A percentile compares a stretch with the other conserved stretches of the same genome.
These are phyloP conservation scores for Nitzschia sp. DNA, from an alignment of 108 stramenopile species.

Conservation along the genomic window DNA sequence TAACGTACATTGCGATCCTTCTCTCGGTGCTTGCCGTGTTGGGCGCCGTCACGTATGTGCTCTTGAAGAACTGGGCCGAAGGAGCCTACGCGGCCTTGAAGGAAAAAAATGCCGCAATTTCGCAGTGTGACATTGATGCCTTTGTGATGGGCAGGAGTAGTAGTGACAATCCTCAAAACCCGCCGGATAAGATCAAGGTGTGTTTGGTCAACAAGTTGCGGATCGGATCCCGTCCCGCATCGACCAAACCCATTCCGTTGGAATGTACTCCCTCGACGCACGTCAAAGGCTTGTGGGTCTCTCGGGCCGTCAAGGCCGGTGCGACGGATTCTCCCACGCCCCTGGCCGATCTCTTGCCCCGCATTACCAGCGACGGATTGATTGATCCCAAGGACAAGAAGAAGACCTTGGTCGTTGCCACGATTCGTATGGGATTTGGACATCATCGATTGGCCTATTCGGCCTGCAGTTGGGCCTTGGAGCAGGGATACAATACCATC, in stretches of 20 bases:
- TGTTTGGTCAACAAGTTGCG: slow-evolving; percentile 36
- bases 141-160: neutral
- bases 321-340: slow-evolving; percentile 4
- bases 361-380: slow-evolving; percentile 1
- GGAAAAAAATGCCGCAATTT: neutral
- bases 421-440: slow-evolving; percentile 95
- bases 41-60: neutral
- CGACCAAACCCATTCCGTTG: slow-evolving; percentile 30
- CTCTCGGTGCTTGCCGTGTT: neutral
- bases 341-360: slow-evolving; percentile 16
- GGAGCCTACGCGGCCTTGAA: neutral
- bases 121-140: neutral
- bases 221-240: slow-evolving; percentile 30
- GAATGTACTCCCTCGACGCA: slow-evolving; percentile 34
- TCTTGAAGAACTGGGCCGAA: neutral
- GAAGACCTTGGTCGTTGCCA: slow-evolving; percentile 80
- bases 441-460: slow-evolving; percentile 94
- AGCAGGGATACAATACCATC: slow-evolving; percentile 44
- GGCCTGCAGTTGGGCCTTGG: slow-evolving; percentile 81
- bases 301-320: slow-evolving; percentile 16
- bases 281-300: slow-evolving; percentile 46
- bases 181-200: slow-evolving; percentile 45
- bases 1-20: neutral
- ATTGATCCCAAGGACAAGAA: slow-evolving; percentile 26
- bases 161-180: slow-evolving; percentile 15